Evolutionary conservation across 2,329 filamentous ascomycete genomes (phyloP).

Genomic region (Verticillium isaacii): DNA sequence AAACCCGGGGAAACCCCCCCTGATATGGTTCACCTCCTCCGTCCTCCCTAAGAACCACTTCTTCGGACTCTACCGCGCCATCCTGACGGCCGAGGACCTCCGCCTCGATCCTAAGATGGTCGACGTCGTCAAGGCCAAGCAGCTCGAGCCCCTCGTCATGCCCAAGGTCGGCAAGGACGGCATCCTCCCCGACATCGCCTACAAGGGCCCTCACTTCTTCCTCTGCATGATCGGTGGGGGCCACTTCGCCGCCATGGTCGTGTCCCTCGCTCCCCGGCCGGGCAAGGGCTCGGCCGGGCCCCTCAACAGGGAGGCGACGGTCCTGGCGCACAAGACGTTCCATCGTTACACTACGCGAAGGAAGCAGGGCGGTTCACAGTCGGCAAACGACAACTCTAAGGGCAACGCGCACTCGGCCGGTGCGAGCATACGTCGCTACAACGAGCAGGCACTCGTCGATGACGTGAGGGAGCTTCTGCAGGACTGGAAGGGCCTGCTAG

Average conservation of each 20-base stretch:
- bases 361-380: slow-evolving; percentile 95
- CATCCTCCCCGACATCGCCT: slow-evolving; percentile 46
- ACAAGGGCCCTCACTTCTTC: slow-evolving; percentile 80
- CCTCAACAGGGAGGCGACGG: slow-evolving; percentile 78
- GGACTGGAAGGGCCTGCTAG: slow-evolving; percentile 83
- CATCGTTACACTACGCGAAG: slow-evolving; percentile 93
- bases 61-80: slow-evolving; percentile 78
- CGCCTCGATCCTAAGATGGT: slow-evolving; percentile 57
- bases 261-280: slow-evolving; percentile 77
- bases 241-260: slow-evolving; percentile 95
- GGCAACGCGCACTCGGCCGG: slow-evolving; percentile 92
- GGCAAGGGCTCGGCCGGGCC: slow-evolving; percentile 64
- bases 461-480: slow-evolving; percentile 77
- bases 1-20: slow-evolving; percentile 48
- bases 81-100: slow-evolving; percentile 71
- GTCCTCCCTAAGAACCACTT: slow-evolving; percentile 71
- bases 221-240: slow-evolving; percentile 98
- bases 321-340: slow-evolving; percentile 95
- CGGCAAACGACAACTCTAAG: slow-evolving; percentile 90
- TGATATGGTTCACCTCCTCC: slow-evolving; percentile 82
- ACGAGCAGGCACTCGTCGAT: slow-evolving; percentile 84
- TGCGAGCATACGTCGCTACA: slow-evolving; percentile 83
- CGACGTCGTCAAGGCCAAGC: slow-evolving; percentile 69
- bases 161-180: slow-evolving; percentile 55
- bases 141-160: slow-evolving; percentile 59